Conservation (phyloP, 352 stramenopile genomes). For the Phytopythium helicoides region DNA sequence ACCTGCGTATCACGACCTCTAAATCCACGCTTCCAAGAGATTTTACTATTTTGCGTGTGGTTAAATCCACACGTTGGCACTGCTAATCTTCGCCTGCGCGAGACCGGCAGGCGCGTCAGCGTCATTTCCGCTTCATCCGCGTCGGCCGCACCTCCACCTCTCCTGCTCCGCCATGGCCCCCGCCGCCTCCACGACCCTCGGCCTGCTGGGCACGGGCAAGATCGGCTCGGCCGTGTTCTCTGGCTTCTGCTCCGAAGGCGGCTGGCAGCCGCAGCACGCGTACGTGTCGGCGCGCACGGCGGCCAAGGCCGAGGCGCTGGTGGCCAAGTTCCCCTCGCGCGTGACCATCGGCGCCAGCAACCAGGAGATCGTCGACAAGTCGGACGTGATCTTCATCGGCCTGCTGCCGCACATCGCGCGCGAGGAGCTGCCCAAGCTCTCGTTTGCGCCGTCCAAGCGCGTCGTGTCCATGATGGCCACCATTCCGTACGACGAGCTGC, state of each 20-base stretch:
- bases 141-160: not conserved
- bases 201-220: constrained; percentile 82
- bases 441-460: constrained; percentile 53
- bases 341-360: constrained; percentile 66
- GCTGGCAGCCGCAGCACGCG: constrained; percentile 76
- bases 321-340: constrained; percentile 58
- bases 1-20: not conserved
- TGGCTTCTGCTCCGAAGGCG: constrained; percentile 75
- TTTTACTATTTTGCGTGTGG: no score
- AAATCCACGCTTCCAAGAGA: no score
- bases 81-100: no score
- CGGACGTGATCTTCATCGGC: constrained; percentile 81
- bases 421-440: constrained; percentile 68
- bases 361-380: constrained; percentile 83
- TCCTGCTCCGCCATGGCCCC: constrained; percentile 42
- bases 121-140: not conserved
- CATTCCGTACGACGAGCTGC: constrained; percentile 82
- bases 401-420: constrained; percentile 69
- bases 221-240: constrained; percentile 83
- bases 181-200: constrained; percentile 54
- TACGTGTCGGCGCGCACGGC: constrained; percentile 69
- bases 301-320: constrained; percentile 74
- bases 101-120: not conserved
- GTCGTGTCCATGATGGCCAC: constrained; percentile 90
- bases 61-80: no score